phyloP scores from a whole-genome alignment of 2,329 filamentous ascomycete genomes.

The Apiospora marii region DNA sequence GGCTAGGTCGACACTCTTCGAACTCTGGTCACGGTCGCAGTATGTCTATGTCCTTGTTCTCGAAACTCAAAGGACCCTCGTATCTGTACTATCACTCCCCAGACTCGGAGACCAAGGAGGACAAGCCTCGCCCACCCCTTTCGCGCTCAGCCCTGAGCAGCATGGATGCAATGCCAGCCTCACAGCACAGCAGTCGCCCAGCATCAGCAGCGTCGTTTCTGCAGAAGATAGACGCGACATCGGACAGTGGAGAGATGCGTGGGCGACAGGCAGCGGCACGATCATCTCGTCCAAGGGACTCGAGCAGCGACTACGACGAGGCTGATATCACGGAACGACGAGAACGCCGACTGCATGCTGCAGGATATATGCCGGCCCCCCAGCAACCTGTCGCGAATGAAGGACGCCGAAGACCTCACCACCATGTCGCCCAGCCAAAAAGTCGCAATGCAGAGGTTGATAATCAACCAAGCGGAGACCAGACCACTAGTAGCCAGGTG shows the following conservation, averaged over 20 bases:
- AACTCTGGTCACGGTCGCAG: slow-evolving; percentile 40
- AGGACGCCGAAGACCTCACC: slow-evolving; percentile 25
- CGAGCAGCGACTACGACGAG: slow-evolving; percentile 27
- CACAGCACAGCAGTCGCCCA: slow-evolving; percentile 4
- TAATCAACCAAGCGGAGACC: not conserved
- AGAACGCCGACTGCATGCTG: not conserved
- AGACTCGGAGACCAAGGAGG: slow-evolving; percentile 30
- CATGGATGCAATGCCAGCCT: not conserved
- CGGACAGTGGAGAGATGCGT: not conserved
- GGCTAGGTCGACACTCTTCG: slow-evolving; percentile 33
- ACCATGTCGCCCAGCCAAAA: not conserved
- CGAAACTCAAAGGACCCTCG: slow-evolving; percentile 43
- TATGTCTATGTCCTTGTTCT: slow-evolving; percentile 43
- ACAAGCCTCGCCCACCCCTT: slow-evolving; percentile 30
- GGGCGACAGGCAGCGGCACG: slow-evolving; percentile 22
- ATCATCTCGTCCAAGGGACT: slow-evolving; percentile 15
- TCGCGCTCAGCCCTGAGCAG: slow-evolving; percentile 30
- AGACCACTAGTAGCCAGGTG: not conserved
- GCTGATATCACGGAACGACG: not conserved
- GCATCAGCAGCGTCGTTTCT: not conserved
- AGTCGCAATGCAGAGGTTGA: not conserved
- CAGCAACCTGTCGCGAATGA: slow-evolving; percentile 24
- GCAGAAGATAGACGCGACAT: not conserved
- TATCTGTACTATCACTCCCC: slow-evolving; percentile 40
- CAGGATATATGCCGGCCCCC: not conserved